A percentile compares a stretch with the other conserved stretches of the same genome.
phyloP scores from a whole-genome alignment of 331 rosid species.

The Quercus phellos region DNA sequence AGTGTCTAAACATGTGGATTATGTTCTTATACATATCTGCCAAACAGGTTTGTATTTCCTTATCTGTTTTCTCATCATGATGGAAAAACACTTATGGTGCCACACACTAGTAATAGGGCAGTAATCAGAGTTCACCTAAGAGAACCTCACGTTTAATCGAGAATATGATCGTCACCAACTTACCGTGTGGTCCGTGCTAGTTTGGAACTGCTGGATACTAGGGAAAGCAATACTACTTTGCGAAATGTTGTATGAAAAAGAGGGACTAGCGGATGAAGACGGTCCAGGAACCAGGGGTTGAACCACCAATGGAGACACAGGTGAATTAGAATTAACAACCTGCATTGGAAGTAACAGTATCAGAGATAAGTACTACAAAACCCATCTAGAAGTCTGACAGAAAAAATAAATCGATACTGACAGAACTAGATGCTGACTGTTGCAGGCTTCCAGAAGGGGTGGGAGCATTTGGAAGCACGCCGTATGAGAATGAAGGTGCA shows the following conservation, averaged over 20 bases:
- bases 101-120: neutral
- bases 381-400: neutral
- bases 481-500: constrained; percentile 19
- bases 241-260: constrained; percentile 46
- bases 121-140: neutral
- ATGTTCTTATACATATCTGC: neutral
- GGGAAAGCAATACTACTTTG: constrained; percentile 27
- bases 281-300: constrained; percentile 44
- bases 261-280: constrained; percentile 32
- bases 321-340: constrained; percentile 27
- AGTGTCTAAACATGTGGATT: neutral
- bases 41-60: neutral
- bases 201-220: constrained; percentile 34
- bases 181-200: constrained; percentile 15
- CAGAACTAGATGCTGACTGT: constrained; percentile 30
- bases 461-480: constrained; percentile 17
- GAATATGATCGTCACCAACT: constrained; percentile 12
- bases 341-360: constrained; percentile 15
- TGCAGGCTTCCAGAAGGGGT: constrained; percentile 33
- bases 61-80: neutral
- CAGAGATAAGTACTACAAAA: neutral
- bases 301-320: constrained; percentile 31
- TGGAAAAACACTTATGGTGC: neutral
- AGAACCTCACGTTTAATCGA: neutral
- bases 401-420: constrained; percentile 24